Percentiles rank a stretch among this genome's conserved stretches.
Evolutionary conservation across 2,329 filamentous ascomycete genomes (phyloP).

Genomic region (Chrysoporthe deuterocubensis): DNA sequence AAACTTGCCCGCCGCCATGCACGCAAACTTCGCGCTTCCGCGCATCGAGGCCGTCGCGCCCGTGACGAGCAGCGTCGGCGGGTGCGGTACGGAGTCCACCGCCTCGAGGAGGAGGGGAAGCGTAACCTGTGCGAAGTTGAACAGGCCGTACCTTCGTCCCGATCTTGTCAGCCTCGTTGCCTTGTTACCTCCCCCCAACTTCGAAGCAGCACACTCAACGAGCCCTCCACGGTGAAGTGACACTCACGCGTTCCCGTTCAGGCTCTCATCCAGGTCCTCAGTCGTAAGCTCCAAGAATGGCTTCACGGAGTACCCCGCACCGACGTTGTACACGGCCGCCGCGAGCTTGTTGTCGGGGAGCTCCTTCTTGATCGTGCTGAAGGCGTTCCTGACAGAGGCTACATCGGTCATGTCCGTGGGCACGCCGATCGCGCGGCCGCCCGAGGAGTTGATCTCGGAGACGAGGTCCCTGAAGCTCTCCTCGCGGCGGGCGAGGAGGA

Average conservation of each 20-base stretch:
- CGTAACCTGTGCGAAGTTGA: slow-evolving; percentile 73
- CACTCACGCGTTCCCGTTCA: slow-evolving; percentile 54
- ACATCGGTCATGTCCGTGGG: slow-evolving; percentile 65
- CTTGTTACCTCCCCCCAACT: too few species aligned
- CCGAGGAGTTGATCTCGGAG: slow-evolving; percentile 67
- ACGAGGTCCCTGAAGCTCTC: slow-evolving; percentile 70
- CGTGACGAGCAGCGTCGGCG: slow-evolving; percentile 82
- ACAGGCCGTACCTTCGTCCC: slow-evolving; percentile 63
- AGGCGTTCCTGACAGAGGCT: slow-evolving; percentile 57
- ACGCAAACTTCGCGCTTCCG: slow-evolving; percentile 69
- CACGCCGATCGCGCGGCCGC: slow-evolving; percentile 74
- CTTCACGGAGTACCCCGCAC: slow-evolving; percentile 53
- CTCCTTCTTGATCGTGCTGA: slow-evolving; percentile 64
- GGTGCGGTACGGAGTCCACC: slow-evolving; percentile 59
- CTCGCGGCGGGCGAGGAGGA: slow-evolving; percentile 71
- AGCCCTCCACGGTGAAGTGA: too few species aligned
- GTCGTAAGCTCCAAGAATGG: slow-evolving; percentile 61
- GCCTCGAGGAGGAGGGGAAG: slow-evolving; percentile 73
- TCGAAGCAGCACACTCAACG: too few species aligned
- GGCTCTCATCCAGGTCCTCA: slow-evolving; percentile 53
- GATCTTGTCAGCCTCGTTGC: not conserved
- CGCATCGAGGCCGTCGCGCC: slow-evolving; percentile 82
- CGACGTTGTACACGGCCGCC: slow-evolving; percentile 74
- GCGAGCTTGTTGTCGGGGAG: slow-evolving; percentile 59
- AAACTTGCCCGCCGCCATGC: slow-evolving; percentile 82